Evolutionary conservation across 2,329 filamentous ascomycete species (phyloP).

Genomic region (Chaetomiaceae sp.): DNA sequence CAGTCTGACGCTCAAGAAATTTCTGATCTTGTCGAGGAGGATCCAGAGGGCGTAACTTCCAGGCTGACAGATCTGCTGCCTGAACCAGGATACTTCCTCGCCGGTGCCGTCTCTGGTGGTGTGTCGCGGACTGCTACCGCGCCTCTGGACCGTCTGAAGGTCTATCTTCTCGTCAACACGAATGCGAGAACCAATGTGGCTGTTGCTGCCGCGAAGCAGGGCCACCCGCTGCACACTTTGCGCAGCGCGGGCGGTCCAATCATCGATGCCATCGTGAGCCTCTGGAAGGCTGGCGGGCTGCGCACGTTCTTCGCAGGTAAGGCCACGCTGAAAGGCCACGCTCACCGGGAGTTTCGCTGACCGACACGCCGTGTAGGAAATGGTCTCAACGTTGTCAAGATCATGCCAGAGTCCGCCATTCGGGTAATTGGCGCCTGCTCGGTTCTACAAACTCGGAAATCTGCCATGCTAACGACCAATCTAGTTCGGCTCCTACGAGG

Average conservation of each 20-base stretch:
- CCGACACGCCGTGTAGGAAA: conserved; percentile 61
- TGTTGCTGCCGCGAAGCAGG: conserved; percentile 63
- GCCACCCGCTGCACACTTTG: conserved; percentile 59
- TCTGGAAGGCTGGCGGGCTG: conserved; percentile 82
- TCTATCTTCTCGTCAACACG: conserved; percentile 93
- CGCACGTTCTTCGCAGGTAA: conserved; percentile 88
- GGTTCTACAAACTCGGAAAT: conserved; percentile 15
- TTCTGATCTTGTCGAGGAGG: conserved; percentile 32
- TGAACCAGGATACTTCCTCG: conserved; percentile 95
- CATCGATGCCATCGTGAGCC: conserved; percentile 64
- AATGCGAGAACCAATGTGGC: conserved; percentile 54
- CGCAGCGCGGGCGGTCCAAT: conserved; percentile 66
- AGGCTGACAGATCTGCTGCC: conserved; percentile 66
- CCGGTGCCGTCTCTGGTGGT: conserved; percentile 89
- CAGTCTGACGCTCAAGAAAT: conserved; percentile 19
- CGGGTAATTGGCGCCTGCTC: conserved; percentile 45
- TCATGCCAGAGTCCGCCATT: conserved; percentile 98
- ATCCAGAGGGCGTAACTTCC: conserved; percentile 37
- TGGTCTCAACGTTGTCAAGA: conserved; percentile 92
- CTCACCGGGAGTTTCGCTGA: neutral
- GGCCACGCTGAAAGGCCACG: conserved; percentile 26
- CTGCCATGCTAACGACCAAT: neutral
- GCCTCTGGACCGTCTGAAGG: conserved; percentile 92
- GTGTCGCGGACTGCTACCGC: conserved; percentile 93
- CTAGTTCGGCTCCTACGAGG: conserved; percentile 93